Base-by-base conservation (phyloP, 345 rosid species). In the Aegle marmelos region DNA sequence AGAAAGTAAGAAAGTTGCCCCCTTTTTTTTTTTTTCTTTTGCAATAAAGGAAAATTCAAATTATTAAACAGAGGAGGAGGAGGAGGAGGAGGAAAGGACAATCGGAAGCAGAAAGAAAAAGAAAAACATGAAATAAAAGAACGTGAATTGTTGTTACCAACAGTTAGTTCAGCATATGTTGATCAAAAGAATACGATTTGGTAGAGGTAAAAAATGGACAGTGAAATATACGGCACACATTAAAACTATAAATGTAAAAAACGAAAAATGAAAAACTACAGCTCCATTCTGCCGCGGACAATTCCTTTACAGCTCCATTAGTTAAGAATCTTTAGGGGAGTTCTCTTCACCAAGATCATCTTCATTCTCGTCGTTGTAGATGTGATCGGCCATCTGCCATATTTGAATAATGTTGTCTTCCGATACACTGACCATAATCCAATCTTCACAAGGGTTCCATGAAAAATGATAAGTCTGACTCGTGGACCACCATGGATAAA, bases 311-410 rank as follows among this genome's bases (percentile, higher is more conserved):
- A 19, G 57, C 57, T 45, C 17, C 4, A 45, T 11, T 53, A 53
- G 57, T 79, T 82, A 89, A 66, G 89, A 77, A 79, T 56, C 95
- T 79, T 91, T 91, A 5, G 84, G 58, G 30, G 94, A 77, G 83
- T 91, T 98, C 76, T 96, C 98, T 57, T 82, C 93, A 0, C 96
- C 95, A 74, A 91, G 78, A 75, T 94, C 97, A 76, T 94, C 98
- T 82, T 94, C 95, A 13, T 45, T 17, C 5, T 11, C 1, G 60
- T 96, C 98, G 39, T 96, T 98, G 84, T 96, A 96, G 39, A 96
- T 96, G 79, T 93, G 93, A 86, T 96, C 99, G 7, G 98, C 98
- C 99, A 96, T 94, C 88, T 96, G 99, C 99, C 99, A 96, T 77
- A 96, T 94, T 70, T 96, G 99, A 73, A 96, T 97, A 65, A 94